Evolutionary conservation across 176 grass and related monocot species (phyloP).

Genomic region (Eleusine coracana): DNA sequence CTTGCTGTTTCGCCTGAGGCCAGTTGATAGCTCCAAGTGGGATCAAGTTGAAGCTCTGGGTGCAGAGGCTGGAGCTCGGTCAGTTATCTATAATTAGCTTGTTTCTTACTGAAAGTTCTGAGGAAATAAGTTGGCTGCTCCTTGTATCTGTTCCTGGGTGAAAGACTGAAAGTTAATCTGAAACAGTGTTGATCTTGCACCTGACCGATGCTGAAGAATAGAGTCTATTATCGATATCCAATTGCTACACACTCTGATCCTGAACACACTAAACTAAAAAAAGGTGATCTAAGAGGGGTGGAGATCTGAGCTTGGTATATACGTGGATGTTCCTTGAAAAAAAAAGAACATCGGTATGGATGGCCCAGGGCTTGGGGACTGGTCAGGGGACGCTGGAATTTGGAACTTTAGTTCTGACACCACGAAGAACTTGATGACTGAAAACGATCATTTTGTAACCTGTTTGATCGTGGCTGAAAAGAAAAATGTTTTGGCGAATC

Average conservation of each 20-base stretch:
- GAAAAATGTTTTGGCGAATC: background rate
- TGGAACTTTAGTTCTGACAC: background rate
- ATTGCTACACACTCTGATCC: background rate
- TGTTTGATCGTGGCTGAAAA: background rate
- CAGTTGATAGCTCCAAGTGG: background rate
- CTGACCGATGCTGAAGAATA: background rate
- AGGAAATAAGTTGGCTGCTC: background rate
- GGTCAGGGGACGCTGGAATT: background rate
- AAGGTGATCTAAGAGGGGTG: too few relatives aligned
- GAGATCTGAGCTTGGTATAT: too few relatives aligned
- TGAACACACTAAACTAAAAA: background rate
- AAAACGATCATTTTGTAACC: background rate
- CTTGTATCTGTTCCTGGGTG: background rate
- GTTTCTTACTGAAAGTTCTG: background rate
- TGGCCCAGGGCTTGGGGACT: too few relatives aligned
- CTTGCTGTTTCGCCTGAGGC: constrained; percentile 20
- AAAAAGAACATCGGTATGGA: too few relatives aligned
- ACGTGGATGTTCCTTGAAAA: too few relatives aligned
- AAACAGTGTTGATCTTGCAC: background rate
- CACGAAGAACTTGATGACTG: background rate
- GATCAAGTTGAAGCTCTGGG: background rate
- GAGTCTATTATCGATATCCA: background rate
- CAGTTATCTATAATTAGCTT: constrained; percentile 4
- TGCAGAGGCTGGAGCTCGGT: background rate
- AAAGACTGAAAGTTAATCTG: background rate